Evolutionary conservation across 2,329 filamentous ascomycete genomes (phyloP).

Genomic region (Penicillium aurantiogriseum): DNA sequence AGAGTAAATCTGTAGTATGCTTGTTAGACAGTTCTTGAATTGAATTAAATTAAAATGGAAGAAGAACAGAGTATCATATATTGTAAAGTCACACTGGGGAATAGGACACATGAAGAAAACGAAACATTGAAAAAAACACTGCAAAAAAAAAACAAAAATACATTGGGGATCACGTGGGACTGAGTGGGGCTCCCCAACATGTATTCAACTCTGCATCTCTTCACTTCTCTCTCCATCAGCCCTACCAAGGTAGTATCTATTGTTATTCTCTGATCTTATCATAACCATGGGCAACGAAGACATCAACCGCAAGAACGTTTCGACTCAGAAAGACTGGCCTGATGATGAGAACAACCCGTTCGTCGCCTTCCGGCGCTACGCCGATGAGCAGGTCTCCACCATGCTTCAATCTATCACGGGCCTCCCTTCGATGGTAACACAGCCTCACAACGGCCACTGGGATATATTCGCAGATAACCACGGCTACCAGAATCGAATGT

Average conservation of each 20-base stretch:
- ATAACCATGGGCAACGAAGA: slow-evolving; percentile 30
- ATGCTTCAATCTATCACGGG: slow-evolving; percentile 54
- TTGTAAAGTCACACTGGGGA: neutral
- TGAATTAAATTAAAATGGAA: neutral
- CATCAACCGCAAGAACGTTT: slow-evolving; percentile 10
- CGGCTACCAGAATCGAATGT: slow-evolving; percentile 23
- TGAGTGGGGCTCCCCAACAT: slow-evolving; percentile 36
- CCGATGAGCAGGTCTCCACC: slow-evolving; percentile 57
- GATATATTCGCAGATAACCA: slow-evolving; percentile 35
- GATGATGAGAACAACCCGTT: slow-evolving; percentile 54
- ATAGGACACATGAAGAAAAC: neutral
- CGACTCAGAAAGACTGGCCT: slow-evolving; percentile 17
- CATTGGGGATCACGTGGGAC: slow-evolving; percentile 32
- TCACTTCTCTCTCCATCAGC: slow-evolving; percentile 11
- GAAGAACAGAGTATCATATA: neutral
- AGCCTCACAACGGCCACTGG: slow-evolving; percentile 37
- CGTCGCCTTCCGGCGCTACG: slow-evolving; percentile 60
- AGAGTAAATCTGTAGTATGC: neutral
- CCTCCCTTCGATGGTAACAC: slow-evolving; percentile 39
- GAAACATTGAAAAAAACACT: neutral
- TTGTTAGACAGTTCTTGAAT: too few relatives aligned
- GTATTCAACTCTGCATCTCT: slow-evolving; percentile 20
- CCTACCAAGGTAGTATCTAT: neutral
- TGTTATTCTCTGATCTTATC: neutral
- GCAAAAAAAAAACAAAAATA: slow-evolving; percentile 8